phyloP scores from a whole-genome alignment of 108 stramenopile genomes.

The Nitzschia sp. region DNA sequence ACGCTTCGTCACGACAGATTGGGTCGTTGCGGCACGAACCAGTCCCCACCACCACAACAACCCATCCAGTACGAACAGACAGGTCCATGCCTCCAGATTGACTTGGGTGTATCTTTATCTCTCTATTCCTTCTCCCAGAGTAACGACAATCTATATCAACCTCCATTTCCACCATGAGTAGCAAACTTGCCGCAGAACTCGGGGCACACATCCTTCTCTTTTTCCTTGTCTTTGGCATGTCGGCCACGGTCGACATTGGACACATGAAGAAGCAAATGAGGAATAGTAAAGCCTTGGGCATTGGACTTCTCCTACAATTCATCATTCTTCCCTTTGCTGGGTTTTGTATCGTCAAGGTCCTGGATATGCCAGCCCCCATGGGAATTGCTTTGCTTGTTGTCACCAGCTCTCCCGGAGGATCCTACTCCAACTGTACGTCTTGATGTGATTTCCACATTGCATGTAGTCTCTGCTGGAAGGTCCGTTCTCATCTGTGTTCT shows the following conservation, averaged over 20 bases:
- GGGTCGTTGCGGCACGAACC: too few species aligned
- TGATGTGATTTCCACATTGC: neutral
- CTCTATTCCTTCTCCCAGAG: too few species aligned
- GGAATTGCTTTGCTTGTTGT: constrained; percentile 77
- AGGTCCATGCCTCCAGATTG: too few species aligned
- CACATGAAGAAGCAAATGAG: constrained; percentile 52
- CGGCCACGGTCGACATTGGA: constrained; percentile 64
- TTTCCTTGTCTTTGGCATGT: constrained; percentile 69
- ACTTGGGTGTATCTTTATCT: too few species aligned
- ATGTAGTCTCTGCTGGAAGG: neutral
- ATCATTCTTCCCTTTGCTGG: constrained; percentile 77
- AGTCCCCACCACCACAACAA: too few species aligned
- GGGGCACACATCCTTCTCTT: constrained; percentile 55
- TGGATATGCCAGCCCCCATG: constrained; percentile 46
- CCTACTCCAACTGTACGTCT: constrained; percentile 66
- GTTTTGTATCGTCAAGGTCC: constrained; percentile 54
- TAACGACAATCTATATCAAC: too few species aligned
- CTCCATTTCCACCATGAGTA: constrained; percentile 7
- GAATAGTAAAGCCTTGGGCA: constrained; percentile 49
- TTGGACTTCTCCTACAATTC: constrained; percentile 63
- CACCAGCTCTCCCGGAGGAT: constrained; percentile 74
- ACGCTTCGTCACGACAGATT: too few species aligned
- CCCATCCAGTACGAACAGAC: too few species aligned
- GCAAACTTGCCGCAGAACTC: constrained; percentile 28
- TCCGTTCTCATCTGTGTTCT: neutral